Base-by-base conservation (phyloP, 2,329 filamentous ascomycete genomes). In the Exophiala alcalophila region DNA sequence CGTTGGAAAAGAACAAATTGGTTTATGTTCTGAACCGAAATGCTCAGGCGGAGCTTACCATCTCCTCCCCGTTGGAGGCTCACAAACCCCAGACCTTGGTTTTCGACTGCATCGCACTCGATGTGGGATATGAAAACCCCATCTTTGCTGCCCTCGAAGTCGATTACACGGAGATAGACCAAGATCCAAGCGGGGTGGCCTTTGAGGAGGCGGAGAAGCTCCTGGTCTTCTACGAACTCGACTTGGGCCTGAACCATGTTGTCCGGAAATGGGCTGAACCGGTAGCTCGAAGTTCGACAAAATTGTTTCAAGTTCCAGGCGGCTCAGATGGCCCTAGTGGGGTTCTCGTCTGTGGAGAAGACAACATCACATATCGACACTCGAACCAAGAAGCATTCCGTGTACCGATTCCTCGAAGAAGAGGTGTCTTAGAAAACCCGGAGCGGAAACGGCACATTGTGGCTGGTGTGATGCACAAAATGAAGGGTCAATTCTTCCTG, bases 21-120 rank as follows among this genome's bases (percentile, higher is more conserved):
- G 92, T 98, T 56, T 99, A 98, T 68, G 91, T 98, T 59, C 76
- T 98, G 56, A 97, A 97, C 66, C 84, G 94, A 54, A 94, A 95
- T 68, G 80, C 89, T 3, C 88, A 97, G 66, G 90, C 90, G 12
- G 87, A 95, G 65, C 80, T 98, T 58, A 94, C 90, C 27, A 98
- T 98, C 36, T 98, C 92, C 4, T 98, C 92, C 10, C 92, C 92
- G 1, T 76, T 98, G 12, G 94, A 98, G 67, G 94, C 92, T 2
- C 91, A 98, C 67, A 94, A 92, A 65, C 81, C 88, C 9, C 88
- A 91, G 48, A 91, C 91, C 1, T 69, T 98, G 35, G 90, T 97
- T 16, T 87, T 95, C 56, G 85, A 86, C 20, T 74, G 97, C 58
- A 84, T 87, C 16, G 87, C 88, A 1, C 70, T 98, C 29, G 94